A percentile compares a stretch with the other conserved stretches of the same genome.
phyloP scores from a whole-genome alignment of 208 protist genomes.

The Porcisia hertigi region DNA sequence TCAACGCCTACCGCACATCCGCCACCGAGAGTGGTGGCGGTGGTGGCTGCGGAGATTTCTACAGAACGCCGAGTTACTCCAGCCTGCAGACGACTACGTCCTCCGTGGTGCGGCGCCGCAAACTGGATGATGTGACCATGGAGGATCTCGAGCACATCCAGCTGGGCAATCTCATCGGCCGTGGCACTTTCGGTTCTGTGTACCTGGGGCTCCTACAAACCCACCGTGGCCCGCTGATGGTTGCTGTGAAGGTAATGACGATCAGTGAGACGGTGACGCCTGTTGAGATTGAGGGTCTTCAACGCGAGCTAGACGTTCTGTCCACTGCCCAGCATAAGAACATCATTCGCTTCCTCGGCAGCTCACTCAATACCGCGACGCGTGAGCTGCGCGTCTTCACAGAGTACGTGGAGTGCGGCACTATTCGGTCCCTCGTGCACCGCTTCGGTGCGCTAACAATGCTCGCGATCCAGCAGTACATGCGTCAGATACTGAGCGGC shows the following conservation, averaged over 20 bases:
- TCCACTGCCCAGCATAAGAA: slow-evolving; percentile 63
- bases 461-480: slow-evolving; percentile 71
- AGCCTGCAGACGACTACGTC: slow-evolving; percentile 47
- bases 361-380: slow-evolving; percentile 34
- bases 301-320: slow-evolving; percentile 70
- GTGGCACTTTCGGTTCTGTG: slow-evolving; percentile 67
- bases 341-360: slow-evolving; percentile 77
- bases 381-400: slow-evolving; percentile 67
- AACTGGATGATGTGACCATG: slow-evolving; percentile 44
- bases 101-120: slow-evolving; percentile 47
- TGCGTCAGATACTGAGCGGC: slow-evolving; percentile 67
- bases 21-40: background rate
- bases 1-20: slow-evolving; percentile 25
- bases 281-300: slow-evolving; percentile 39
- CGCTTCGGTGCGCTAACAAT: slow-evolving; percentile 63
- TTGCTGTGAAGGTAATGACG: slow-evolving; percentile 69
- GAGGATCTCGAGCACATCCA: slow-evolving; percentile 51
- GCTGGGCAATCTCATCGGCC: slow-evolving; percentile 53
- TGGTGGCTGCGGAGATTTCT: background rate
- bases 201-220: slow-evolving; percentile 55
- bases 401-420: slow-evolving; percentile 82
- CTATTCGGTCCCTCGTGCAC: slow-evolving; percentile 54
- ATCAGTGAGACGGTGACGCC: slow-evolving; percentile 35
- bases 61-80: slow-evolving; percentile 25
- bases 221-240: slow-evolving; percentile 39